These are phyloP conservation scores for Prosopis cineraria DNA, from an alignment of 306 rosid species.

Conservation along the genomic window DNA sequence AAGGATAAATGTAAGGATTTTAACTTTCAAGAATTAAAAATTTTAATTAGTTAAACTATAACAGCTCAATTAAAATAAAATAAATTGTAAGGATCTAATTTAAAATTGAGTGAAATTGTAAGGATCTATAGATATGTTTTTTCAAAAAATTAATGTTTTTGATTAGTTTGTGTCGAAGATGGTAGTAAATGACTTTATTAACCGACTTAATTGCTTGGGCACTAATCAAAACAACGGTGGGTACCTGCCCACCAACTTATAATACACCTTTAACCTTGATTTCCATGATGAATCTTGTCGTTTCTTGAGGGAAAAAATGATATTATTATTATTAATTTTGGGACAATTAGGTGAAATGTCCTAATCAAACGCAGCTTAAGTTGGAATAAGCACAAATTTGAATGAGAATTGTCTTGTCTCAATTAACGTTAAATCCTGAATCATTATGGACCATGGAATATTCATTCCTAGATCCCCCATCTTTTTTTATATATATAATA, in stretches of 20 bases:
- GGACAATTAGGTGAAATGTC: constrained; percentile 4
- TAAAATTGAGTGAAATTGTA: too few relatives aligned
- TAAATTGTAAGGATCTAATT: too few relatives aligned
- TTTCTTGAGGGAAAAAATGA: background rate
- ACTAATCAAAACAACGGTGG: background rate
- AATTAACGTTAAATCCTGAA: background rate
- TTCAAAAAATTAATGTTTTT: too few relatives aligned
- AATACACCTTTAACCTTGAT: background rate
- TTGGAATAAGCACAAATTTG: background rate
- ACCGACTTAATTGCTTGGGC: background rate
- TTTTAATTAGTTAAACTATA: too few relatives aligned
- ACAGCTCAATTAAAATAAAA: too few relatives aligned
- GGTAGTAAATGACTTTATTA: background rate
- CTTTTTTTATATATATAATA: background rate
- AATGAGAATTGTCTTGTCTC: background rate
- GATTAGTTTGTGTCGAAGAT: too few relatives aligned
- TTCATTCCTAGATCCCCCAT: background rate
- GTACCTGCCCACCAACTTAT: constrained; percentile 14
- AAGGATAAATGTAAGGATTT: too few relatives aligned
- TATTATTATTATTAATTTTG: background rate
- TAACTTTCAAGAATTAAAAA: too few relatives aligned
- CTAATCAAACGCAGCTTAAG: background rate
- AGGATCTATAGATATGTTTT: too few relatives aligned
- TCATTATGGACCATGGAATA: background rate
- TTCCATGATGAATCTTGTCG: constrained; percentile 14